A percentile compares a stretch with the other conserved stretches of the same genome.
phyloP scores from a whole-genome alignment of 106 monocot species.

The Triglochin maritima region DNA sequence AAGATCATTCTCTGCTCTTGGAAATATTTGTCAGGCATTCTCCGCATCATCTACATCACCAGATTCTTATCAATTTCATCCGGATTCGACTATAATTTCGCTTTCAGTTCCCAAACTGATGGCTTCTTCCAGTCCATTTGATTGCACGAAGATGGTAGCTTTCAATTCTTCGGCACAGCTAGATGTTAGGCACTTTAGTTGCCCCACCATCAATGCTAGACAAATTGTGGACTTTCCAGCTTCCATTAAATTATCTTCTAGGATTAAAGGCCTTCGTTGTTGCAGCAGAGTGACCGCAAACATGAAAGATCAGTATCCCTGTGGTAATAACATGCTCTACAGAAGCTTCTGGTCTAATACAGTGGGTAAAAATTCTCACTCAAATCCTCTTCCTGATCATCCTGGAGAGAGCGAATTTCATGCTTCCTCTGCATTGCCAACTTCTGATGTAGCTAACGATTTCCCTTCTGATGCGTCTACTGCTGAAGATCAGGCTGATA shows the following conservation, averaged over 20 bases:
- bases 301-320: conserved; percentile 29
- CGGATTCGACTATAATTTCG: not conserved
- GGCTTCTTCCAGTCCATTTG: not conserved
- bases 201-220: conserved; percentile 2
- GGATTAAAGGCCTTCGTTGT: conserved; percentile 17
- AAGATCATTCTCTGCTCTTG: not conserved
- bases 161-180: conserved; percentile 20
- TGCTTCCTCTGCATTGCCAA: conserved; percentile 18
- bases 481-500: conserved; percentile 32
- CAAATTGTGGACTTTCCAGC: not conserved
- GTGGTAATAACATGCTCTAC: conserved; percentile 44
- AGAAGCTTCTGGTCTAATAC: conserved; percentile 45
- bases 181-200: conserved; percentile 7
- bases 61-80: conserved; percentile 3
- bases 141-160: conserved; percentile 24
- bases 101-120: not conserved
- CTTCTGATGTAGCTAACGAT: conserved; percentile 42
- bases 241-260: conserved; percentile 12
- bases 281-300: conserved; percentile 29
- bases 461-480: conserved; percentile 33
- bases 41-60: not conserved
- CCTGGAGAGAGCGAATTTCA: conserved; percentile 21
- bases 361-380: conserved; percentile 17
- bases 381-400: conserved; percentile 10
- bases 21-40: not conserved